Evolutionary conservation across 352 stramenopile species (phyloP), one percentile per base, ranked within the genome.

Genomic region (Aphanomyces cochlioides): DNA sequence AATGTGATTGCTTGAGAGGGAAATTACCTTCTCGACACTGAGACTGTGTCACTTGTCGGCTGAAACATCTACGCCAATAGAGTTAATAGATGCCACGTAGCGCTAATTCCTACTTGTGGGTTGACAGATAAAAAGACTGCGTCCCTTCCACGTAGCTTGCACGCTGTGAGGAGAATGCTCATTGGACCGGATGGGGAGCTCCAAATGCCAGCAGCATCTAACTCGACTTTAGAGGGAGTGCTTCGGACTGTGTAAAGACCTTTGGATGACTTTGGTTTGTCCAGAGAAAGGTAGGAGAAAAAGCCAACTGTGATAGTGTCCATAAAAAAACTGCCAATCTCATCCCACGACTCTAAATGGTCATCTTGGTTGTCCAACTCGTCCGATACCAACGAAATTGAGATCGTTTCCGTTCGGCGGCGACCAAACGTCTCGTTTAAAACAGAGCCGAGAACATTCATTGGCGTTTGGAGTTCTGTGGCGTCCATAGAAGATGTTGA

Each of bases 361-460:
- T 88, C 75, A 1, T 75, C 59, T 36, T 87, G 72, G 54, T 88
- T 79, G 38, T 76, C 41, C 57, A 85, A 77, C 28, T 76, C 43
- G 7, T 71, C 72, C 37, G 50, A 70, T 34, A 78, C 40, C 37
- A 85, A 47, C 13, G 77, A 61, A 41, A 89, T 82, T 28, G 28
- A 28, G 5, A 76, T 75, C 0, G 81, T 87, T 36, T 91, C 80
- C 0, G 77, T 75, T 58, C 81, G 78, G 21, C 84, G 82, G 21
- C 79, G 75, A 61, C 85, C 81, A 77, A 93, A 92, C 28, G 90
- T 74, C 68, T 93, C 82, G 34, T 76, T 79, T 66, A 93, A 85
- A 36, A 93, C 78, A 1, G 79, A 80, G 7, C 78, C 78, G 58
- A 92, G 85, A 19, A 90, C 76, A 43, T 80, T 74, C 38, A 78